phyloP scores from a whole-genome alignment of 768 basidiomycete genomes.

The Hypholoma sublateritium region DNA sequence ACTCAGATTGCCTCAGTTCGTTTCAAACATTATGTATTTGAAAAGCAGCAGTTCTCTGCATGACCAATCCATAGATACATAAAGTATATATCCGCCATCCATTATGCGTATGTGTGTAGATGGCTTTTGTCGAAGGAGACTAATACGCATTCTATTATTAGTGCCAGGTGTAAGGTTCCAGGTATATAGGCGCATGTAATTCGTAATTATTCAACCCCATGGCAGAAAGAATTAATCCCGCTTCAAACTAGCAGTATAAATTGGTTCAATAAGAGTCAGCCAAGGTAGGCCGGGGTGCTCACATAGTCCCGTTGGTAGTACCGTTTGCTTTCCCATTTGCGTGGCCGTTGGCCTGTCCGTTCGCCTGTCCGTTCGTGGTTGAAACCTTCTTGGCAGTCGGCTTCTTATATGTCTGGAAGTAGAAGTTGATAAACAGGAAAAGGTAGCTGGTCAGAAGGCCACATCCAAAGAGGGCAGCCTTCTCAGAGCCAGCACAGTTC shows the following conservation, averaged over 20 bases:
- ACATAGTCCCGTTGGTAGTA: constrained; percentile 17
- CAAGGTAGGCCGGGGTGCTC: background rate
- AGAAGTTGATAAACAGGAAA: constrained; percentile 94
- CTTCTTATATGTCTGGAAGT: constrained; percentile 82
- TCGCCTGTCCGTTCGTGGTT: constrained; percentile 40
- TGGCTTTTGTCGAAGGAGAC: background rate
- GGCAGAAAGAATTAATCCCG: constrained; percentile 21
- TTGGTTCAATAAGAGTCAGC: background rate
- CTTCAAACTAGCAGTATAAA: constrained; percentile 27
- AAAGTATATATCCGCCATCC: background rate
- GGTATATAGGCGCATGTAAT: constrained; percentile 36
- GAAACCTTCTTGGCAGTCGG: constrained; percentile 46
- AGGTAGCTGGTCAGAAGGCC: constrained; percentile 87
- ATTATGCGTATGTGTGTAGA: background rate
- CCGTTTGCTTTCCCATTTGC: constrained; percentile 24
- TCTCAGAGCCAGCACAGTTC: constrained; percentile 87
- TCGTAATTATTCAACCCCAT: constrained; percentile 27
- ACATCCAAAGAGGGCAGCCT: constrained; percentile 88
- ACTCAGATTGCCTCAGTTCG: too few relatives aligned
- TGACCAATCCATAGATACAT: too few relatives aligned
- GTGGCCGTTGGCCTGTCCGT: constrained; percentile 25
- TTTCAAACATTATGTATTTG: too few relatives aligned
- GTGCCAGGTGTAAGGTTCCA: constrained; percentile 32
- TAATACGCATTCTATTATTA: constrained; percentile 26
- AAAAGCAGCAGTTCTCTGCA: too few relatives aligned